Base-by-base conservation (phyloP, 2,329 filamentous ascomycete genomes). In the Fusarium solani-melongenae region DNA sequence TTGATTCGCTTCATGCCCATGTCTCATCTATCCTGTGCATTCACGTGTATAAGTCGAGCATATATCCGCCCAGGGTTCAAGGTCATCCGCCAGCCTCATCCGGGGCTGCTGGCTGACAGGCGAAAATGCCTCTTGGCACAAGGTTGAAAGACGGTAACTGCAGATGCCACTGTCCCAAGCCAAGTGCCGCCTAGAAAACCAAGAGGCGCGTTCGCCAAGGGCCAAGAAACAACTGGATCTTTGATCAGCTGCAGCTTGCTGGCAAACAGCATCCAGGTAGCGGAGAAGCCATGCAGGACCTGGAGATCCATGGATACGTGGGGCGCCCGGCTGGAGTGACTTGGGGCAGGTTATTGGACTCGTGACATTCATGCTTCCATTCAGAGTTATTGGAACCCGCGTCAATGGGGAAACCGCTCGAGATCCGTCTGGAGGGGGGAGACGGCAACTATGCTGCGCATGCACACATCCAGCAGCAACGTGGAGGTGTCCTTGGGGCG, bases 61-160 rank as follows among this genome's bases (percentile, higher is more conserved):
- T 60, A 55, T 56, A 49, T 56, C 33, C 22, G 24, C 46, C 55
- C 58, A 55, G 62, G 27, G 44, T 51, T 41, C 34, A 24, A 57
- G 61, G 61, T 72, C 67, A 66, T 61, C 67, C 71, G 61, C 58
- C 56, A 53, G 51, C 51, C 27, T 46, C 41, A 46, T 46, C 41
- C 14, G 22, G 22, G 22, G 8, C 41, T 53, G 55, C 20, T 56
- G 20, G 38, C 31, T 34, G 56, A 41, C 46, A 3, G 49, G n/a
- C 44, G 29, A 49, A 20, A 55, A 56, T 41, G 29, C 15, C 36
- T 41, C 14, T 41, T 33, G 46, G 46, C 46, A 31, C 34, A 36
- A 36, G 14, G 34, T 29, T 29, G 44, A 51, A 38, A 41, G 46
- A 51, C 24, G 46, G 46, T 49, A 15, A 49, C 46, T 51, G 27